Evolutionary conservation across 192 early-diverging fungal species (phyloP).

Genomic region (Globomyces pollinis-pini): DNA sequence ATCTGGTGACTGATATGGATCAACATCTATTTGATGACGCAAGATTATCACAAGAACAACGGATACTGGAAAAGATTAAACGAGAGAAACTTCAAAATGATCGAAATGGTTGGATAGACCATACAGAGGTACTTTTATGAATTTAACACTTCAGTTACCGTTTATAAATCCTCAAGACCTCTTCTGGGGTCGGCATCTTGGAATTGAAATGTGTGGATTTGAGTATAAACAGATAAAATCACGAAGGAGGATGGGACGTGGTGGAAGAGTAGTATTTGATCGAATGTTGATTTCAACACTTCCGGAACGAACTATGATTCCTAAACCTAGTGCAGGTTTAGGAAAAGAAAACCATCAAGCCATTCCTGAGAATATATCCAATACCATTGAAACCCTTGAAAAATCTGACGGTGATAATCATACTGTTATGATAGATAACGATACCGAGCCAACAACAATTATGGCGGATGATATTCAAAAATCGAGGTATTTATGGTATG

Average conservation of each 20-base stretch:
- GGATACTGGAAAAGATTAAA: constrained; percentile 48
- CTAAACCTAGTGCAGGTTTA: background rate
- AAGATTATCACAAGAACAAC: constrained; percentile 36
- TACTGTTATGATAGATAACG: no score
- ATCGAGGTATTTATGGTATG: no score
- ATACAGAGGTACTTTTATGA: constrained; percentile 54
- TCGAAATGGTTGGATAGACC: constrained; percentile 53
- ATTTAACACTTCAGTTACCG: background rate
- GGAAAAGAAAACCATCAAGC: background rate
- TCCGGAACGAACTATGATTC: background rate
- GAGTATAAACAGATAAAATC: constrained; percentile 22
- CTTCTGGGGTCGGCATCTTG: constrained; percentile 39
- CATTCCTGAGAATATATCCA: background rate
- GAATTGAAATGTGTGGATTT: no score
- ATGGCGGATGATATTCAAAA: no score
- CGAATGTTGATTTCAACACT: constrained; percentile 20
- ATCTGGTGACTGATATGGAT: constrained; percentile 40
- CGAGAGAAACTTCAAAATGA: constrained; percentile 48
- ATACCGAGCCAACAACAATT: no score
- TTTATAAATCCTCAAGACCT: background rate
- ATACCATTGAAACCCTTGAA: no score
- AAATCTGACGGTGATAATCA: no score
- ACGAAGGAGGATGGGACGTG: constrained; percentile 63
- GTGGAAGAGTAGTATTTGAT: constrained; percentile 71
- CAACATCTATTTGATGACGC: constrained; percentile 28